Percentiles rank a stretch among this genome's conserved stretches.
phyloP scores from a whole-genome alignment of 805 yeast genomes.

The Ogataea minuta region DNA sequence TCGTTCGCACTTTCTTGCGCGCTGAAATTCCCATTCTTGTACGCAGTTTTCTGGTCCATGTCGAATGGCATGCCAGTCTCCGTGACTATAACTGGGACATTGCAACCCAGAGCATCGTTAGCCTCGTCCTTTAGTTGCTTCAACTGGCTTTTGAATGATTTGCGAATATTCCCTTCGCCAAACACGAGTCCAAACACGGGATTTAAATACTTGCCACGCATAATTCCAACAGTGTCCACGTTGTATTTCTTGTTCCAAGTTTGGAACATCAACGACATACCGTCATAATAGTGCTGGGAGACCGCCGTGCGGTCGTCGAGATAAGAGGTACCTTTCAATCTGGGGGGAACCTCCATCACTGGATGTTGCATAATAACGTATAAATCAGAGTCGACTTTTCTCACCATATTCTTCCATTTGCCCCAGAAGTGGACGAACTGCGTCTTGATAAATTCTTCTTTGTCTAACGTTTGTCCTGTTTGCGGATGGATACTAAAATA shows the following conservation, averaged over 20 bases:
- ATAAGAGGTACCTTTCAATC: slow-evolving; percentile 48
- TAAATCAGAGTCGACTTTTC: slow-evolving; percentile 43
- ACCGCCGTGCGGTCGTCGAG: slow-evolving; percentile 65
- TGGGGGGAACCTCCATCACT: slow-evolving; percentile 75
- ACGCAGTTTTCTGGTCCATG: slow-evolving; percentile 81
- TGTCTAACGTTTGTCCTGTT: slow-evolving; percentile 42
- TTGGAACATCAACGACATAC: slow-evolving; percentile 88
- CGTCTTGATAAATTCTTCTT: slow-evolving; percentile 57
- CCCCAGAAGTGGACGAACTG: slow-evolving; percentile 64
- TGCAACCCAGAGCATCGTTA: slow-evolving; percentile 52
- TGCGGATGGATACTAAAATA: slow-evolving; percentile 47
- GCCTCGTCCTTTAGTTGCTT: slow-evolving; percentile 67
- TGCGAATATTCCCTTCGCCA: slow-evolving; percentile 78
- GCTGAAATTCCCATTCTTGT: slow-evolving; percentile 58
- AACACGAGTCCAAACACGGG: slow-evolving; percentile 75
- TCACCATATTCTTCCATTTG: slow-evolving; percentile 46
- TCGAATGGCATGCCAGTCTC: slow-evolving; percentile 99
- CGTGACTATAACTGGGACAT: slow-evolving; percentile 74
- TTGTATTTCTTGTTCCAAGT: slow-evolving; percentile 82
- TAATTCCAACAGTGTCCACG: slow-evolving; percentile 85
- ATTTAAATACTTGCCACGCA: slow-evolving; percentile 70
- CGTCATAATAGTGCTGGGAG: slow-evolving; percentile 93
- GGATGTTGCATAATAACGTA: slow-evolving; percentile 78
- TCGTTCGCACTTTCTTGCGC: slow-evolving; percentile 83
- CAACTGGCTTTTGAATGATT: slow-evolving; percentile 67